Evolutionary conservation across 257 asterid genomes (phyloP).

Genomic region (Sherardia arvensis): DNA sequence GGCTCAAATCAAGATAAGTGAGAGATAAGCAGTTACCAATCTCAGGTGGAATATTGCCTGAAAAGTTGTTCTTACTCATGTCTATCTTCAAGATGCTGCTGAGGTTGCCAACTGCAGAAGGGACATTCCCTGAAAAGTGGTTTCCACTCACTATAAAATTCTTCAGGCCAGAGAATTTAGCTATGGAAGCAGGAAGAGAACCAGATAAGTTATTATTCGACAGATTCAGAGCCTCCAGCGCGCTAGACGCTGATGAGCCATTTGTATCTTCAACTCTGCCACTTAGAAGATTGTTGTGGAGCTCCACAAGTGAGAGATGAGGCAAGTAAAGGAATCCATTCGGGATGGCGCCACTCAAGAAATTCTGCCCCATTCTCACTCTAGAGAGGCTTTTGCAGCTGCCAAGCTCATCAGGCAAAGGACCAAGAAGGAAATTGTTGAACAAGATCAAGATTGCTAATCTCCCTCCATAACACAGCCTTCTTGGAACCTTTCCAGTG

Average conservation of each 20-base stretch:
- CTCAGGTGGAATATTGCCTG: conserved; percentile 25
- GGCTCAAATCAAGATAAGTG: conserved; percentile 32
- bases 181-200: conserved; percentile 25
- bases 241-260: conserved; percentile 7
- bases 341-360: conserved; percentile 31
- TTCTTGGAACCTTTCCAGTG: conserved; percentile 29
- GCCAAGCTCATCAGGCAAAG: conserved; percentile 37
- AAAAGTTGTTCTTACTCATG: conserved; percentile 28
- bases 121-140: conserved; percentile 25
- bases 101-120: conserved; percentile 27
- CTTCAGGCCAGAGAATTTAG: conserved; percentile 28
- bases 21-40: conserved; percentile 28
- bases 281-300: conserved; percentile 29
- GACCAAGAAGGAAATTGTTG: conserved; percentile 33
- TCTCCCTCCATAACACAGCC: conserved; percentile 26
- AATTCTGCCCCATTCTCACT: conserved; percentile 37
- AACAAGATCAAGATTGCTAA: conserved; percentile 29
- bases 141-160: conserved; percentile 26
- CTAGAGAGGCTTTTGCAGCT: conserved; percentile 21
- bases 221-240: conserved; percentile 27
- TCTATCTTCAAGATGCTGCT: conserved; percentile 26
- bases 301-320: conserved; percentile 24
- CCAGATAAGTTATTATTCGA: conserved; percentile 30
- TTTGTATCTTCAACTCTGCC: conserved; percentile 19
- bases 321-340: conserved; percentile 34